A percentile compares a stretch with the other conserved stretches of the same genome.
Conservation (phyloP, 2,329 filamentous ascomycete species). For the Exophiala phaeomuriformis region DNA sequence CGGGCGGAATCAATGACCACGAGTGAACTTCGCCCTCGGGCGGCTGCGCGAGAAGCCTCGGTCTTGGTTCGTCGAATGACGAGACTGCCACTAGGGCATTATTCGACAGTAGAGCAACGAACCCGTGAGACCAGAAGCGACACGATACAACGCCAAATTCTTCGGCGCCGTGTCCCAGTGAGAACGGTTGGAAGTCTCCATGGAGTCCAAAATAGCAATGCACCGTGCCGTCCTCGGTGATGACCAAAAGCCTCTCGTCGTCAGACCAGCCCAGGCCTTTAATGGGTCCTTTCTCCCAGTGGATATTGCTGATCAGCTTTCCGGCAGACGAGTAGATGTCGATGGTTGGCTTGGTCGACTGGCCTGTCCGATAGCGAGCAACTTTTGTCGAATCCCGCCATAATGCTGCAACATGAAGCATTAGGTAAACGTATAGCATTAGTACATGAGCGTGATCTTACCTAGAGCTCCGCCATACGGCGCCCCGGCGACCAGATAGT, state of each 20-base stretch:
- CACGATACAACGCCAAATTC: constrained; percentile 82
- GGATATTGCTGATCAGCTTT: constrained; percentile 74
- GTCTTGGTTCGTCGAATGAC: constrained; percentile 82
- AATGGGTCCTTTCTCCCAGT: constrained; percentile 84
- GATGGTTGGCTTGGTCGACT: constrained; percentile 71
- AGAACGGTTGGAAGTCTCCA: constrained; percentile 91
- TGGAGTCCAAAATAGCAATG: constrained; percentile 87
- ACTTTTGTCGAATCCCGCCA: constrained; percentile 84
- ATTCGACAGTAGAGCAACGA: constrained; percentile 84
- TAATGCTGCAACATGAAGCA: constrained; percentile 54
- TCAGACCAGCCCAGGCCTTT: constrained; percentile 93
- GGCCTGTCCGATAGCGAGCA: constrained; percentile 65
- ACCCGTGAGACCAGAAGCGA: constrained; percentile 84
- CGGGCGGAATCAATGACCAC: constrained; percentile 83
- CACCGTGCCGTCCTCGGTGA: constrained; percentile 83
- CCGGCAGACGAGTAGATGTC: constrained; percentile 92
- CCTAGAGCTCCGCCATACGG: constrained; percentile 90
- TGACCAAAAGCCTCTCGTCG: constrained; percentile 81
- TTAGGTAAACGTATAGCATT: neutral
- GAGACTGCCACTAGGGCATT: constrained; percentile 82
- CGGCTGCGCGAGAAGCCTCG: constrained; percentile 68
- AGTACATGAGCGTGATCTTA: constrained; percentile 40
- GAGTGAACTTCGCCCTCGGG: constrained; percentile 74
- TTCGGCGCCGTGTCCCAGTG: constrained; percentile 80
- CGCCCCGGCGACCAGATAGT: constrained; percentile 84